A percentile compares a stretch with the other conserved stretches of the same genome.
Evolutionary conservation across 345 rosid species (phyloP).

Genomic region (Schrenkiella parvula): DNA sequence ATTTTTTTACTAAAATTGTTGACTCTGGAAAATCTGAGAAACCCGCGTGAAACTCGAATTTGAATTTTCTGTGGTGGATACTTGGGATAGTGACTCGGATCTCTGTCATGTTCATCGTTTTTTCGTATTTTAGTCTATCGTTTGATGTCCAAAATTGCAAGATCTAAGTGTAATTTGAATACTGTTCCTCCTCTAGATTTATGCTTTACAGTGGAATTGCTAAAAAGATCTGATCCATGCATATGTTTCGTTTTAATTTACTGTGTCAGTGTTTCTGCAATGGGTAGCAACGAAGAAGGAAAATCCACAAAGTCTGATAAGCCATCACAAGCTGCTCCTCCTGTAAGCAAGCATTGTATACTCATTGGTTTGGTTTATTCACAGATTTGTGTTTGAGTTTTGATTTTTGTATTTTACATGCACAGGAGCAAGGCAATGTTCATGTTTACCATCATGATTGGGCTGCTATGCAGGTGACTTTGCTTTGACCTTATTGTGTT

Average conservation of each 20-base stretch:
- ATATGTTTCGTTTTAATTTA: not conserved
- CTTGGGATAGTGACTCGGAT: slow-evolving; percentile 4
- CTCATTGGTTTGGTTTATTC: not conserved
- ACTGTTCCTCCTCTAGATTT: not conserved
- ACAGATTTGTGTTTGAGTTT: not conserved
- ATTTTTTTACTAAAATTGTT: not conserved
- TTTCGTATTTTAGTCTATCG: not conserved
- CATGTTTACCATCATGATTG: slow-evolving; percentile 83
- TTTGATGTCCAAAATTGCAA: not conserved
- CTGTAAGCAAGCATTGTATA: too few species aligned
- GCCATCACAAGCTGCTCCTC: slow-evolving; percentile 31
- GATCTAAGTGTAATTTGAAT: slow-evolving; percentile 1
- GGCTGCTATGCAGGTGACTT: slow-evolving; percentile 87
- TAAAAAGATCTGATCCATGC: not conserved
- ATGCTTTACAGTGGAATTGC: not conserved
- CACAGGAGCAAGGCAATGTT: slow-evolving; percentile 68
- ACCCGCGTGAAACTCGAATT: not conserved
- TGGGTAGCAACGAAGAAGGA: slow-evolving; percentile 73
- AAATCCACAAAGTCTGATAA: slow-evolving; percentile 60
- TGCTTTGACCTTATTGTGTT: not conserved
- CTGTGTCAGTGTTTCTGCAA: slow-evolving; percentile 20
- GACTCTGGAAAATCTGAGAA: not conserved
- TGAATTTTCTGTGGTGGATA: not conserved
- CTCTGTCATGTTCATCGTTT: not conserved
- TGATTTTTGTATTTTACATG: not conserved